Percentiles rank a stretch among this genome's conserved stretches.
phyloP scores from a whole-genome alignment of 495 filamentous ascomycete genomes.

The Podospora pseudoanserina region DNA sequence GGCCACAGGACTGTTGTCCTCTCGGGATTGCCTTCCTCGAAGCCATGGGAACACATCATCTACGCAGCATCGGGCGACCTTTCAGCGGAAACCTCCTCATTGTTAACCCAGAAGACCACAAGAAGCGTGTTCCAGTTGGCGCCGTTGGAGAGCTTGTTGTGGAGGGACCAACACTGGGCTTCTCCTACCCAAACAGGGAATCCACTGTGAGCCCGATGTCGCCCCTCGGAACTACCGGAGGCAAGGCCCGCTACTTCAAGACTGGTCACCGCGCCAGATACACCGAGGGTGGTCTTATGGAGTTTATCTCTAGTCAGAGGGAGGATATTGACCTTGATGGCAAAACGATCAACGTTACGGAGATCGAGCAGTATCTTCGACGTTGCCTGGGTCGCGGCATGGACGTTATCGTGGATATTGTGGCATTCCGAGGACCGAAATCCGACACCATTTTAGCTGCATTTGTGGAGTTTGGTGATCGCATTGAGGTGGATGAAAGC shows the following conservation, averaged over 20 bases:
- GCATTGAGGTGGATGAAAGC: constrained; percentile 33
- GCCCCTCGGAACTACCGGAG: constrained; percentile 18
- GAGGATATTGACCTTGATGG: constrained; percentile 31
- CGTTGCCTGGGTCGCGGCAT: constrained; percentile 44
- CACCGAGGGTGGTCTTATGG: constrained; percentile 42
- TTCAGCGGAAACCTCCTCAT: constrained; percentile 45
- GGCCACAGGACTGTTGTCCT: constrained; percentile 43
- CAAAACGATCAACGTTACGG: constrained; percentile 35
- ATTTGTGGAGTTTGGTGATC: constrained; percentile 46
- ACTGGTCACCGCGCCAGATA: constrained; percentile 46
- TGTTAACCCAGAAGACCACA: constrained; percentile 48
- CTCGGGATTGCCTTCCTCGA: constrained; percentile 46
- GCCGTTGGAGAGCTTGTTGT: constrained; percentile 48
- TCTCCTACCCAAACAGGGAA: constrained; percentile 32
- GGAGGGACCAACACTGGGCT: constrained; percentile 43
- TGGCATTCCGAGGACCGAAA: constrained; percentile 37
- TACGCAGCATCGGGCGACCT: constrained; percentile 41
- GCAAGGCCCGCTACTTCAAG: constrained; percentile 34
- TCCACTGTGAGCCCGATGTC: constrained; percentile 28
- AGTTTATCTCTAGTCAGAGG: constrained; percentile 38
- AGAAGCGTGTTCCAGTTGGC: constrained; percentile 44
- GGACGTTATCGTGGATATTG: constrained; percentile 44
- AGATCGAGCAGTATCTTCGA: constrained; percentile 43
- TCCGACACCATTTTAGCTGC: constrained; percentile 37
- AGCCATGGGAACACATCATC: constrained; percentile 32